phyloP scores from a whole-genome alignment of 352 stramenopile genomes.

The Pythium folliculosum region DNA sequence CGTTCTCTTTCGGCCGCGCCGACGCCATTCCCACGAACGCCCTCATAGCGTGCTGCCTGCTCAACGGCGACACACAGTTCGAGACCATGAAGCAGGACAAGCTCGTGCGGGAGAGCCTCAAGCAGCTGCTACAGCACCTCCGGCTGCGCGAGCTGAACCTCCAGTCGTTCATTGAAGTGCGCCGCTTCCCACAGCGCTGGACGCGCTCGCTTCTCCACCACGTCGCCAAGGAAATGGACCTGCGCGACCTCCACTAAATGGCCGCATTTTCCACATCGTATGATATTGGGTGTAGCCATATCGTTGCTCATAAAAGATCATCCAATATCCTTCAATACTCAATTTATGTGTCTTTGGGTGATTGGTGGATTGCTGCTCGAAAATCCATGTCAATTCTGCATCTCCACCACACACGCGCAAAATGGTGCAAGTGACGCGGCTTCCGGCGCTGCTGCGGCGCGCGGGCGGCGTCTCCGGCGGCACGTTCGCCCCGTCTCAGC shows the following conservation, averaged over 20 bases:
- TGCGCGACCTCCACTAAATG: conserved; percentile 20
- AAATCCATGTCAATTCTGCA: neutral
- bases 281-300: conserved; percentile 6
- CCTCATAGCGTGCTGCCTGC: conserved; percentile 8
- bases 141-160: neutral
- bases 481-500: neutral
- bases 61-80: conserved; percentile 21
- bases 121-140: conserved; percentile 10
- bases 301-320: conserved; percentile 1
- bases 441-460: conserved; percentile 14
- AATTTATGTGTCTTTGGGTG: neutral
- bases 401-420: conserved; percentile 9
- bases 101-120: conserved; percentile 2
- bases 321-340: neutral
- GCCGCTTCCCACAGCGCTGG: conserved; percentile 8
- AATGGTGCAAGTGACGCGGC: conserved; percentile 5
- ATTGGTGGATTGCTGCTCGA: conserved; percentile 1
- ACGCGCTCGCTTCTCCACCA: conserved; percentile 13
- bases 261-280: conserved; percentile 12
- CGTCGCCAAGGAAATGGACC: conserved; percentile 9
- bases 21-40: neutral
- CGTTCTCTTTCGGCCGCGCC: neutral
- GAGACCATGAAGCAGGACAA: conserved; percentile 1
- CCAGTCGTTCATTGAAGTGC: conserved; percentile 2
- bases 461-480: neutral